These are phyloP conservation scores for Termitomyces heimii DNA, from an alignment of 768 basidiomycete species.

Conservation along the genomic window DNA sequence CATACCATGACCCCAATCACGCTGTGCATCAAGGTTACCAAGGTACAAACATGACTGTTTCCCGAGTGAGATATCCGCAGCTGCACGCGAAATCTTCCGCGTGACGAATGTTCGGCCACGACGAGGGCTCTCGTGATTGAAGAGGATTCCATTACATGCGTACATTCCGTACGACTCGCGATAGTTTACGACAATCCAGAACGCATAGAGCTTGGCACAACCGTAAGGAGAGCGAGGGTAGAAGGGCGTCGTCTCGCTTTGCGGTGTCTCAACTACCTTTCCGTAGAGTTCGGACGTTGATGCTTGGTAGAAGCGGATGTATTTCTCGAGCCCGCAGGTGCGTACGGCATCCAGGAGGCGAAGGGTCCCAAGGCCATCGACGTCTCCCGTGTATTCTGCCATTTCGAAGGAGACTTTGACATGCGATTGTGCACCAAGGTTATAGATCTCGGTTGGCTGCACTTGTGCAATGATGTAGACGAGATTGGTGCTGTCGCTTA, in stretches of 20 bases:
- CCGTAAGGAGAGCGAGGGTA: conserved; percentile 98
- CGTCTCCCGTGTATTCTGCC: conserved; percentile 98
- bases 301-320: conserved; percentile 95
- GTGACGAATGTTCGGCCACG: conserved; percentile 95
- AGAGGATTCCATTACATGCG: conserved; percentile 94
- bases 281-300: conserved; percentile 97
- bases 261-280: conserved; percentile 92
- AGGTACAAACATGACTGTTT: conserved; percentile 91
- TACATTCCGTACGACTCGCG: conserved; percentile 96
- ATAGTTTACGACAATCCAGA: conserved; percentile 89
- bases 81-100: conserved; percentile 89
- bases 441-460: conserved; percentile 95
- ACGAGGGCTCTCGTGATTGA: conserved; percentile 97
- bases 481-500: conserved; percentile 94
- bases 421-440: conserved; percentile 95
- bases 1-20: conserved; percentile 97
- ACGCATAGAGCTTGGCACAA: conserved; percentile 90
- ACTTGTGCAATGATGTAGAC: conserved; percentile 95
- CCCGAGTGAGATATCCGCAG: conserved; percentile 84
- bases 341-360: conserved; percentile 94
- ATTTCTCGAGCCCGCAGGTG: conserved; percentile 90
- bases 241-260: conserved; percentile 95
- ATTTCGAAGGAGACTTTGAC: conserved; percentile 99
- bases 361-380: conserved; percentile 92
- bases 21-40: conserved; percentile 90